phyloP scores from a whole-genome alignment of 192 early-diverging fungal genomes.

The Mortierella claussenii region DNA sequence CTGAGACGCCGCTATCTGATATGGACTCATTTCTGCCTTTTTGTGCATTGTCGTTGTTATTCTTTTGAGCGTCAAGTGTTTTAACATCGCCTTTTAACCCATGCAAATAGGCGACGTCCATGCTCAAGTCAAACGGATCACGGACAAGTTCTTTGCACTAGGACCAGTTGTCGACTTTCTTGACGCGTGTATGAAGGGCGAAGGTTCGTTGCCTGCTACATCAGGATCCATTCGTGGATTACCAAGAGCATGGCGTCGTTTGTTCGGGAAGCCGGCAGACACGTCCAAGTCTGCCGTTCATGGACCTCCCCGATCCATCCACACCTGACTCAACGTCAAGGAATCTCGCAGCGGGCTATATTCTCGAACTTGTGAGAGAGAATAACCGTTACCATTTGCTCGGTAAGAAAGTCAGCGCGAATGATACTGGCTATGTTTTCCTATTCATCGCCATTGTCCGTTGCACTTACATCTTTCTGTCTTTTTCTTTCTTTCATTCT shows the following conservation, averaged over 20 bases:
- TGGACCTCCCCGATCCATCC: conserved; percentile 10
- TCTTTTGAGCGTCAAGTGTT: neutral
- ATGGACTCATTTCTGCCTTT: too few species aligned
- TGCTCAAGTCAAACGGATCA: conserved; percentile 4
- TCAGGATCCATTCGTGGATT: conserved; percentile 1
- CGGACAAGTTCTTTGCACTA: conserved; percentile 9
- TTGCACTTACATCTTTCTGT: too few species aligned
- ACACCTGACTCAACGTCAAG: conserved; percentile 7
- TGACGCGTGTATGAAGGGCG: conserved; percentile 11
- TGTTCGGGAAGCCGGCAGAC: neutral
- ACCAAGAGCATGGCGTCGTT: conserved; percentile 12
- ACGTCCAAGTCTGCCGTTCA: conserved; percentile 9
- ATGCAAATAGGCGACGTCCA: conserved; percentile 9
- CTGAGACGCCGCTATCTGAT: conserved; percentile 16
- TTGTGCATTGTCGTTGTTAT: neutral
- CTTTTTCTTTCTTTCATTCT: too few species aligned
- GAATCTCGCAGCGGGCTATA: conserved; percentile 11
- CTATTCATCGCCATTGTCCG: too few species aligned
- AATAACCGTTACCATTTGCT: neutral
- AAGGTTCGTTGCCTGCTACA: neutral
- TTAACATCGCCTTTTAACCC: neutral
- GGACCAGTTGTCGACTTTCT: conserved; percentile 7
- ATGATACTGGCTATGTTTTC: too few species aligned
- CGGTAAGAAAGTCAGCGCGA: too few species aligned
- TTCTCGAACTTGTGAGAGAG: conserved; percentile 11